A percentile compares a stretch with the other conserved stretches of the same genome.
phyloP scores from a whole-genome alignment of 768 basidiomycete species.

The Mycena polygramma region DNA sequence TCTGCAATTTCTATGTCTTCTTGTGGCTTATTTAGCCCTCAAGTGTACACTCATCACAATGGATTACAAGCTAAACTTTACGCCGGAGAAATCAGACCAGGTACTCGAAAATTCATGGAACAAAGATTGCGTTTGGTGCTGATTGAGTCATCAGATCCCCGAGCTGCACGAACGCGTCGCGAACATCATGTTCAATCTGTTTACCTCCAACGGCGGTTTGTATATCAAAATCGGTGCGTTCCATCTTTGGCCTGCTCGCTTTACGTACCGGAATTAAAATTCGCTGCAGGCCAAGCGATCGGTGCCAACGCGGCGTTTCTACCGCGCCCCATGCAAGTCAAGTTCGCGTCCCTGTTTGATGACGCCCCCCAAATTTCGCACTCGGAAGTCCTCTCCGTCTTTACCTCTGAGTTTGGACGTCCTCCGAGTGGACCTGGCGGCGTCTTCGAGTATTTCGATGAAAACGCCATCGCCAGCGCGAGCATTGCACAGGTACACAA shows the following conservation, averaged over 20 bases:
- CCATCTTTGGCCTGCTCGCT: background rate
- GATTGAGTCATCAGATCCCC: slow-evolving; percentile 62
- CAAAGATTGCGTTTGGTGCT: background rate
- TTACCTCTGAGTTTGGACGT: slow-evolving; percentile 75
- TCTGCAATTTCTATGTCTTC: background rate
- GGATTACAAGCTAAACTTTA: slow-evolving; percentile 93
- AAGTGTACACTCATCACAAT: slow-evolving; percentile 79
- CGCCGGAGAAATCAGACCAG: slow-evolving; percentile 71
- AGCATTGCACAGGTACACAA: slow-evolving; percentile 94
- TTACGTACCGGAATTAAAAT: background rate
- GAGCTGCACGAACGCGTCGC: slow-evolving; percentile 89
- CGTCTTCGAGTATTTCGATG: slow-evolving; percentile 84
- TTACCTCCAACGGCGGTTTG: slow-evolving; percentile 86
- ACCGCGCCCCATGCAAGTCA: slow-evolving; percentile 85
- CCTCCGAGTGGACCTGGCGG: slow-evolving; percentile 77
- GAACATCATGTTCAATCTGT: slow-evolving; percentile 77
- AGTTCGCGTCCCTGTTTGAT: slow-evolving; percentile 88
- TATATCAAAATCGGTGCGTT: slow-evolving; percentile 85
- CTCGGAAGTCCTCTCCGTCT: slow-evolving; percentile 74
- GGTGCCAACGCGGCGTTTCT: slow-evolving; percentile 90
- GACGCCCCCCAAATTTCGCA: slow-evolving; percentile 90
- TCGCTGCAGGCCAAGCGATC: slow-evolving; percentile 68
- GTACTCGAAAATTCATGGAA: background rate
- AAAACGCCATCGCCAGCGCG: slow-evolving; percentile 85
- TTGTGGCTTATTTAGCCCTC: background rate